These are phyloP conservation scores for Lepidium aucheri DNA, from an alignment of 345 rosid species.

Conservation along the genomic window DNA sequence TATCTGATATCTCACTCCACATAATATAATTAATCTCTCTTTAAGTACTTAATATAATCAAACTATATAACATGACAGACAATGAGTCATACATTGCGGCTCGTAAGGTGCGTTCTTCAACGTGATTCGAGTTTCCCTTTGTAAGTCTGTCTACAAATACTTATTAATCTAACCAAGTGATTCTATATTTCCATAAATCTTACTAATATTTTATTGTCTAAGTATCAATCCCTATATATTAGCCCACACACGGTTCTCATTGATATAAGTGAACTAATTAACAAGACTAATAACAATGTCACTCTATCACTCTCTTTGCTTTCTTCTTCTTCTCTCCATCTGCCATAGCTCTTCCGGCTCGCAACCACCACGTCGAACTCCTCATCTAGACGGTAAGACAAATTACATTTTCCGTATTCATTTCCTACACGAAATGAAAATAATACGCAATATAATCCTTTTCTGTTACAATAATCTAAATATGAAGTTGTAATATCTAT, in stretches of 20 bases:
- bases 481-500: not conserved
- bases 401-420: not conserved
- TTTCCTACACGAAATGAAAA: no score
- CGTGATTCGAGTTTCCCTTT: constrained; percentile 10
- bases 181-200: not conserved
- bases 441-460: no score
- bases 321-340: constrained; percentile 16
- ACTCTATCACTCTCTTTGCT: constrained; percentile 21
- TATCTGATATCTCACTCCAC: no score
- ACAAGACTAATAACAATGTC: constrained; percentile 8
- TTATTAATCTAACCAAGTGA: not conserved
- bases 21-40: no score
- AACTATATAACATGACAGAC: constrained; percentile 14
- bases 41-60: no score
- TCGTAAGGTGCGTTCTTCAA: constrained; percentile 22
- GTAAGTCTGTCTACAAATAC: not conserved
- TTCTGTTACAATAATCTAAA: not conserved
- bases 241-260: not conserved
- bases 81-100: constrained; percentile 23
- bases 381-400: constrained; percentile 27
- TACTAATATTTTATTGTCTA: not conserved
- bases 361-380: constrained; percentile 13
- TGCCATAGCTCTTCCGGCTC: constrained; percentile 13
- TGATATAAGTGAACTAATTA: constrained; percentile 9
- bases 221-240: constrained; percentile 16